Evolutionary conservation across 495 filamentous ascomycete genomes (phyloP).

Genomic region (Aspergillus olivimuriae): DNA sequence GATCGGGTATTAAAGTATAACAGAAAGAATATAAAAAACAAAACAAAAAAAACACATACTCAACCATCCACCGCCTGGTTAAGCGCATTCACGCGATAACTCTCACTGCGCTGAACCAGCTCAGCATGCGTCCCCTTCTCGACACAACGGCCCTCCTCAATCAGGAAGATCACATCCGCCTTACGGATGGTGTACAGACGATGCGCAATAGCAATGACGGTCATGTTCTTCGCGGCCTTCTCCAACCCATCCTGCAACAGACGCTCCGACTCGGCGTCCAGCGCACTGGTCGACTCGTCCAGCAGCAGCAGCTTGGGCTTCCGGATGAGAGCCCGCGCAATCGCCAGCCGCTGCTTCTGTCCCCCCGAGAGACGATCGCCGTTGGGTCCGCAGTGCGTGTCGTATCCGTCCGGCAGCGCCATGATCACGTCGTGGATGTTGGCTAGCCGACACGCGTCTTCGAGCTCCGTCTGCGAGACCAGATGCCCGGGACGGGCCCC

Average conservation of each 20-base stretch:
- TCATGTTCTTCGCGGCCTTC: constrained; percentile 58
- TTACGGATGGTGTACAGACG: constrained; percentile 63
- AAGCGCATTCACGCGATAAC: constrained; percentile 49
- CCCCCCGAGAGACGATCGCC: constrained; percentile 64
- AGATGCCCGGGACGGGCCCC: constrained; percentile 39
- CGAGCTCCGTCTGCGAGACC: constrained; percentile 42
- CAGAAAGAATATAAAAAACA: too few relatives aligned
- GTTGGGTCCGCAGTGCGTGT: constrained; percentile 55
- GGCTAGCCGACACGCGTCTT: constrained; percentile 50
- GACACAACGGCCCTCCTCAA: constrained; percentile 59
- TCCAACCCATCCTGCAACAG: constrained; percentile 64
- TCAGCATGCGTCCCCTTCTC: constrained; percentile 65
- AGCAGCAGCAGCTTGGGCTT: constrained; percentile 63
- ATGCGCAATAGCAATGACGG: constrained; percentile 70
- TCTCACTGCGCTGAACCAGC: constrained; percentile 50
- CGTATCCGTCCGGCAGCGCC: constrained; percentile 52
- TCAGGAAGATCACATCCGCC: constrained; percentile 69
- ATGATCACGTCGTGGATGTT: constrained; percentile 55
- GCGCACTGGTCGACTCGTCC: constrained; percentile 68
- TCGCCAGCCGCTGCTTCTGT: constrained; percentile 66
- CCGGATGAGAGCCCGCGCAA: constrained; percentile 68
- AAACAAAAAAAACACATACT: background rate
- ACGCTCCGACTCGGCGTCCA: constrained; percentile 68
- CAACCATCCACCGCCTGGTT: constrained; percentile 19
- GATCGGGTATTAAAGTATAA: too few relatives aligned